These are phyloP conservation scores for Ophiostoma sp. DNA, from an alignment of 2,329 filamentous ascomycete species.

Conservation along the genomic window DNA sequence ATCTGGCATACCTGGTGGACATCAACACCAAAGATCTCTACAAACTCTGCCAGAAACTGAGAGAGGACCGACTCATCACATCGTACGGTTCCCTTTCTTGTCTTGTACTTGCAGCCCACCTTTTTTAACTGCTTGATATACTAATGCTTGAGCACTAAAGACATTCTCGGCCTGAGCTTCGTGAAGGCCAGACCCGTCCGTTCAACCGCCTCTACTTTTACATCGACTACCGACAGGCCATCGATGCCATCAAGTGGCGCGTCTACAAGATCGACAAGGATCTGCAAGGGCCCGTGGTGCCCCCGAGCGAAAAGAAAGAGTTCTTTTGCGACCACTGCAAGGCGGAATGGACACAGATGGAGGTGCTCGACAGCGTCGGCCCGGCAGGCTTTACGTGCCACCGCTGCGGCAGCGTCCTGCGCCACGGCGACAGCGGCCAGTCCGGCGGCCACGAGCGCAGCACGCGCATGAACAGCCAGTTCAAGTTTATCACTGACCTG, in stretches of 20 bases:
- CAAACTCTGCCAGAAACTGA: conserved; percentile 77
- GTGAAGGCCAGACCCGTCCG: conserved; percentile 74
- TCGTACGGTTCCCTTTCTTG: conserved; percentile 49
- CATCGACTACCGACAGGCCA: conserved; percentile 88
- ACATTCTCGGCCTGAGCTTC: conserved; percentile 68
- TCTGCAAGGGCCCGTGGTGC: conserved; percentile 76
- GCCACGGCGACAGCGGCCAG: conserved; percentile 61
- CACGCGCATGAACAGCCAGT: conserved; percentile 69
- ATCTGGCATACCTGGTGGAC: conserved; percentile 78
- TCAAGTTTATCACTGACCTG: conserved; percentile 71
- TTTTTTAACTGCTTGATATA: neutral
- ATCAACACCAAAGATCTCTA: conserved; percentile 90
- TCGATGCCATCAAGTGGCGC: conserved; percentile 94
- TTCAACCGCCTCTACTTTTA: conserved; percentile 92
- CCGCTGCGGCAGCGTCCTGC: conserved; percentile 62
- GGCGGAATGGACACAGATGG: conserved; percentile 81
- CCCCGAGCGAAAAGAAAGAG: conserved; percentile 83
- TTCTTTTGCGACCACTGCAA: conserved; percentile 78
- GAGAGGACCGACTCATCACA: conserved; percentile 78
- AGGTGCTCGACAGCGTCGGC: conserved; percentile 74
- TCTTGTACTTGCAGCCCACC: conserved; percentile 13
- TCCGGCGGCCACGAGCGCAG: conserved; percentile 68
- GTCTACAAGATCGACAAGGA: conserved; percentile 83
- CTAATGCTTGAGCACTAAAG: conserved; percentile 36
- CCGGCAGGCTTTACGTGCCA: conserved; percentile 75